Percentiles rank a stretch among this genome's conserved stretches.
Evolutionary conservation across 2,329 filamentous ascomycete species (phyloP).

Genomic region (Helicocarpus griseus): DNA sequence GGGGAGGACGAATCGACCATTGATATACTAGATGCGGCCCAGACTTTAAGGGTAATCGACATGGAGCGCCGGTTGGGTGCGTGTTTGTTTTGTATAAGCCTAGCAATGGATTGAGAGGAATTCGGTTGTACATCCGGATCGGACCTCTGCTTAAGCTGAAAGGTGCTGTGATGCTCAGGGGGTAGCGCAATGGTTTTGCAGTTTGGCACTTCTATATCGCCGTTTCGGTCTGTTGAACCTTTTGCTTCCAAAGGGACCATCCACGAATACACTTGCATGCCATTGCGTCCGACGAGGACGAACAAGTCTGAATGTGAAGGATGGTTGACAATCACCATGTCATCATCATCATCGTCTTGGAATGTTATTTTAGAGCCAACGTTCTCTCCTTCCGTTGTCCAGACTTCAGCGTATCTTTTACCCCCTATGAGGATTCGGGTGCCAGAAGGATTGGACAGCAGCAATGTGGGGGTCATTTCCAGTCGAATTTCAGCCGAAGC

Average conservation of each 20-base stretch:
- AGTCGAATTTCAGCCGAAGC: not conserved
- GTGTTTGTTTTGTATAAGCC: not conserved
- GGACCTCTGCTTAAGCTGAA: not conserved
- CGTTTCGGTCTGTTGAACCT: not conserved
- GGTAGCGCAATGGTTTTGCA: not conserved
- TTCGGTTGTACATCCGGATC: not conserved
- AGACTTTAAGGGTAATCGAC: not conserved
- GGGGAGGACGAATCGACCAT: conserved; percentile 6
- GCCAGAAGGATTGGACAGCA: not conserved
- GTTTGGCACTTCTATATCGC: not conserved
- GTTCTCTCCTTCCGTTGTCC: conserved; percentile 2
- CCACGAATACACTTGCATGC: not conserved
- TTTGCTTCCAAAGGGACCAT: not conserved
- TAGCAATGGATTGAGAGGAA: not conserved
- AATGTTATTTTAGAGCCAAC: not conserved
- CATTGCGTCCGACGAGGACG: not conserved
- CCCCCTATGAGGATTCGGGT: not conserved
- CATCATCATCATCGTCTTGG: not conserved
- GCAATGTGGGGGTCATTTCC: not conserved
- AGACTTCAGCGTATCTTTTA: not conserved
- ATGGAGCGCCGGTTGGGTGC: not conserved
- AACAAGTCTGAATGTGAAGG: not conserved
- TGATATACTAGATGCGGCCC: conserved; percentile 1
- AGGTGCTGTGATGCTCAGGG: not conserved
- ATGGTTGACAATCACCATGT: not conserved